These are phyloP conservation scores for Mucor saturninus DNA, from an alignment of 371 early-diverging fungal species.

Conservation along the genomic window DNA sequence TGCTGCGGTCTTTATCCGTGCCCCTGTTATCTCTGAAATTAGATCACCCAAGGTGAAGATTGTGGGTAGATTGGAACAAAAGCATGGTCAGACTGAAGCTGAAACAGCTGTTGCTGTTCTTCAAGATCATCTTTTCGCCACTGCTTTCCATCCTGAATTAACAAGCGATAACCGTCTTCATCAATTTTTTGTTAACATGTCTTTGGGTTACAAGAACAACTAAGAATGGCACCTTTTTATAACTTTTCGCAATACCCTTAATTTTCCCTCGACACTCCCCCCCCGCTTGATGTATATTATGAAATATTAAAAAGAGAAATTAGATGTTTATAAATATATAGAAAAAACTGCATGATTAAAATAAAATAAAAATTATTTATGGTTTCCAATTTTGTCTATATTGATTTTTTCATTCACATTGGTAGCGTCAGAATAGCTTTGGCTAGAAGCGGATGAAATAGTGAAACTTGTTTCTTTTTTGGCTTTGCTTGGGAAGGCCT, in stretches of 20 bases:
- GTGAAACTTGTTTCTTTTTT: slow-evolving; percentile 9
- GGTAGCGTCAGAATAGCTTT: slow-evolving; percentile 36
- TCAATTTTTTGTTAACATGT: slow-evolving; percentile 75
- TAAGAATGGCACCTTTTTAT: not conserved
- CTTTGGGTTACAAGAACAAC: slow-evolving; percentile 27
- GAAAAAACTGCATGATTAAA: not conserved
- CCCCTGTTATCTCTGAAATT: slow-evolving; percentile 84
- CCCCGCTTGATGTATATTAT: no score
- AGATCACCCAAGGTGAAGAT: slow-evolving; percentile 72
- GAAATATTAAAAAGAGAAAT: not conserved
- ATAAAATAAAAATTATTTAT: slow-evolving; percentile 1
- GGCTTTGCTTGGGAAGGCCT: slow-evolving; percentile 30
- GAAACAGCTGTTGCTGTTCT: slow-evolving; percentile 86
- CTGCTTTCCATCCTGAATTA: slow-evolving; percentile 96
- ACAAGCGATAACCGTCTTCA: slow-evolving; percentile 87
- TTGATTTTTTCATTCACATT: slow-evolving; percentile 31
- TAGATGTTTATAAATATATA: not conserved
- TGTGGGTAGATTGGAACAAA: slow-evolving; percentile 58
- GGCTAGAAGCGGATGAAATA: slow-evolving; percentile 36
- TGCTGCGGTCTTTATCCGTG: slow-evolving; percentile 93
- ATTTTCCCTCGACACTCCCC: no score
- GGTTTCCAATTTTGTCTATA: slow-evolving; percentile 10
- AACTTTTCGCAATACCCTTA: not conserved
- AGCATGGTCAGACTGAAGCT: slow-evolving; percentile 52
- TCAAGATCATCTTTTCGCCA: slow-evolving; percentile 86